Evolutionary conservation across 345 rosid species (phyloP).

Genomic region (Toxicodendron radicans): DNA sequence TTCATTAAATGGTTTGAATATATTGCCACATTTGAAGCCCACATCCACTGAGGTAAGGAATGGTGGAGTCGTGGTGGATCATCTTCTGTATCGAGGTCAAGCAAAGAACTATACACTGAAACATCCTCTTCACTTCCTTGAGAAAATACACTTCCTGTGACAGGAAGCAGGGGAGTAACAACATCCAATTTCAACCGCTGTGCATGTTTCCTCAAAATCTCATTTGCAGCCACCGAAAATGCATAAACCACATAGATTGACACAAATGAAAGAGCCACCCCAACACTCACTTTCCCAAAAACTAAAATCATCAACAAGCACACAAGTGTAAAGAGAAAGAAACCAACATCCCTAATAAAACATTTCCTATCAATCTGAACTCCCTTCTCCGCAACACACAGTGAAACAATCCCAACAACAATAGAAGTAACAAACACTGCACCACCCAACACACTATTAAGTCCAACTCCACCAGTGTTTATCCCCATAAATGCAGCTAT

Average conservation of each 20-base stretch:
- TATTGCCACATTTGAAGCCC: slow-evolving; percentile 74
- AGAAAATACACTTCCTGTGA: slow-evolving; percentile 45
- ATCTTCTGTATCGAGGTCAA: slow-evolving; percentile 48
- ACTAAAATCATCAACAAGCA: slow-evolving; percentile 56
- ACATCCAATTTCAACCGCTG: slow-evolving; percentile 44
- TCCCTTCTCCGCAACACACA: slow-evolving; percentile 62
- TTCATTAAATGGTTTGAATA: slow-evolving; percentile 56
- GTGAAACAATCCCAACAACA: slow-evolving; percentile 79
- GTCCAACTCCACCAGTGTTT: slow-evolving; percentile 77
- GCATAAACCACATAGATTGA: slow-evolving; percentile 71
- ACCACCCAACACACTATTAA: slow-evolving; percentile 89
- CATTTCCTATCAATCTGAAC: slow-evolving; percentile 74
- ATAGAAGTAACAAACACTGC: slow-evolving; percentile 83
- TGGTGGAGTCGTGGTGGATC: slow-evolving; percentile 53
- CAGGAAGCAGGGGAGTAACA: slow-evolving; percentile 54
- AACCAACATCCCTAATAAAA: slow-evolving; percentile 77
- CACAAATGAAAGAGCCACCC: slow-evolving; percentile 67
- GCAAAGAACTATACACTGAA: slow-evolving; percentile 45
- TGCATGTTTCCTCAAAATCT: slow-evolving; percentile 70
- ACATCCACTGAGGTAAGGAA: slow-evolving; percentile 77
- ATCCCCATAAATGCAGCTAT: slow-evolving; percentile 85
- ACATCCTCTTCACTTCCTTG: slow-evolving; percentile 43
- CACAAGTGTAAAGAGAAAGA: slow-evolving; percentile 64
- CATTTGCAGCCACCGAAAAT: slow-evolving; percentile 72
- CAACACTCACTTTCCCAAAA: slow-evolving; percentile 63